Base-by-base conservation (phyloP, 768 basidiomycete species). In the Leccinum broughii region DNA sequence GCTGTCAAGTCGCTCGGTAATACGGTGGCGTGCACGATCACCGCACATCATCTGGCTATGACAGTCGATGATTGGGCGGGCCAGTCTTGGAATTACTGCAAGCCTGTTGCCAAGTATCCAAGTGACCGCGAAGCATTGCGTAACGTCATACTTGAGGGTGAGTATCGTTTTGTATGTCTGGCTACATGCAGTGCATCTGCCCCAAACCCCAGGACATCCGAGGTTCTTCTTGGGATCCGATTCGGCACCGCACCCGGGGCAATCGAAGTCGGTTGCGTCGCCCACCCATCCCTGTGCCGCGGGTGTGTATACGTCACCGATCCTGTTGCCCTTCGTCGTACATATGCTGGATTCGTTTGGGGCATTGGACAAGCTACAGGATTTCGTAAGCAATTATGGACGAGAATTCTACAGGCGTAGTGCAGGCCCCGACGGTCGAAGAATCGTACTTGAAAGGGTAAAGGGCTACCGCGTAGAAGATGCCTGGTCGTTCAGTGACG, bases 161-260 rank as follows among this genome's bases (percentile, higher is more conserved):
- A 48, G 77, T 58, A 55, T 24, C 26, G 34, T 37, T 48, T 44
- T 53, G 34, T 55, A 26, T 54, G 2, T 37, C 8, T 13, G 30
- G 26, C 32, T 24, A 26, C 0, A 48, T 41, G 55, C 17, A 22
- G 37, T 39, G 41, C 49, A 39, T 39, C 32, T 15, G 13, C 8
- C 11, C 37, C 50, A 56, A 20, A 41, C 57, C 52, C 24, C 65
- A 86, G 95, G 95, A 4, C 91, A 96, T 74, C 89, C 93, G 4
- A 87, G 92, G 52, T 99, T 99, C 77, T 99, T 99, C 84, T 81
- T 99, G 57, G 97, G 97, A 20, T 95, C 93, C 17, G 97, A 99
- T 76, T 94, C 92, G 30, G 97, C 97, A 1, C 97, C 97, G 44
- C 97, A 99, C 74, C 87, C 90, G 5, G 81, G 82, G 32, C 71